phyloP scores from a whole-genome alignment of 805 yeast genomes.

The Vanderwaltozyma tropicalis region DNA sequence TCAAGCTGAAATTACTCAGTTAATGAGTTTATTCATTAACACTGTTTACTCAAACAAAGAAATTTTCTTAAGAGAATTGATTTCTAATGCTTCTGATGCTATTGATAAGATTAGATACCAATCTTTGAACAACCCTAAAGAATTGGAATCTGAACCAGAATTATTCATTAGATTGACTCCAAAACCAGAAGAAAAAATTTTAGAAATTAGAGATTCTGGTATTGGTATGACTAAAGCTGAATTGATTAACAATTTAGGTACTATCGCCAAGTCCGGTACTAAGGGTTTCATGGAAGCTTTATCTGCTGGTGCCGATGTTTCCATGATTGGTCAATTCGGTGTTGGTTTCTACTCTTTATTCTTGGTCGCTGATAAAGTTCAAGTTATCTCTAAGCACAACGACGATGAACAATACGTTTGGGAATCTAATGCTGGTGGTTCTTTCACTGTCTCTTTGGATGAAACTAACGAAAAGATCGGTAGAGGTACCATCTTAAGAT shows the following conservation, averaged over 20 bases:
- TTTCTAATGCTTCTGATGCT: constrained; percentile 98
- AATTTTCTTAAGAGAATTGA: constrained; percentile 96
- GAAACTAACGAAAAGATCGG: constrained; percentile 74
- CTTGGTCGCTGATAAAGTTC: constrained; percentile 98
- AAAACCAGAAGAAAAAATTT: constrained; percentile 82
- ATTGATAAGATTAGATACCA: constrained; percentile 96
- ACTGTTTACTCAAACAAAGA: constrained; percentile 99
- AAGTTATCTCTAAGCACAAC: constrained; percentile 95
- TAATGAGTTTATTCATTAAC: constrained; percentile 99
- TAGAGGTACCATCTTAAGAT: constrained; percentile 93
- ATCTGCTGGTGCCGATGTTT: constrained; percentile 98
- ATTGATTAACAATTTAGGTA: constrained; percentile 97
- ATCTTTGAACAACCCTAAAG: constrained; percentile 83
- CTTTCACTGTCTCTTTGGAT: constrained; percentile 91
- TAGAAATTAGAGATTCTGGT: constrained; percentile 98
- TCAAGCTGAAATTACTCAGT: constrained; percentile 99
- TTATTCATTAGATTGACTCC: constrained; percentile 97
- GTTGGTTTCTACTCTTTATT: constrained; percentile 99
- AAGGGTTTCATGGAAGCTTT: constrained; percentile 99
- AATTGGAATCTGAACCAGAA: constrained; percentile 91
- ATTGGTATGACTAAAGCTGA: constrained; percentile 99
- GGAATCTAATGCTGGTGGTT: constrained; percentile 99
- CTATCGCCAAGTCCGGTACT: constrained; percentile 99
- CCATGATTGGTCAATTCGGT: constrained; percentile 99
- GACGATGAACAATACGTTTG: constrained; percentile 99